Evolutionary conservation across 2,329 filamentous ascomycete genomes (phyloP), one percentile per base, ranked within the genome.

Genomic region (Penicillium sp.): DNA sequence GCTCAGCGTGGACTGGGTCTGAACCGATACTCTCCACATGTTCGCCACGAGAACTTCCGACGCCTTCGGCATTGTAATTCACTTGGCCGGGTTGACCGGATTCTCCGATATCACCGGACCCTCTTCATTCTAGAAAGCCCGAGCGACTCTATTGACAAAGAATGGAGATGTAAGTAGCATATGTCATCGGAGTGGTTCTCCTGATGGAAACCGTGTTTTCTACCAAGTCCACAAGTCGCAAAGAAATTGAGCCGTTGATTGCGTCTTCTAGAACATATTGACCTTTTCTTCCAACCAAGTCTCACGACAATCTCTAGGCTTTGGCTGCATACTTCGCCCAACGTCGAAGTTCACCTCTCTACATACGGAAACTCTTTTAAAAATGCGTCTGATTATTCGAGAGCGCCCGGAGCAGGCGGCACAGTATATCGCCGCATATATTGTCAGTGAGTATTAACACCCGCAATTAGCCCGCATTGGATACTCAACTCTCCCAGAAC

Each of bases 71-170:
- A 5, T 22, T 52, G 19, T 4, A 52, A 5, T 2, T 2, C 10
- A 38, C 14, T 37, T 52, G 25, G 11, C 49, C 49, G 49, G 35
- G 8, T 51, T 52, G 5, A 38, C 49, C 49, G 49, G 49, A 52
- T 38, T 52, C 49, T 1, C 49, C 49, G 49, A 37, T 38, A 52
- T 52, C 49, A 52, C 49, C 49, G 49, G 49, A 25, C 13, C 22
- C 35, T 52, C 30, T 52, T 11, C n/a, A 43, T 8, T 43, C 40
- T 42, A 22, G 19, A 25, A 5, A 22, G 19, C 8, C 40, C 40
- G 22, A 19, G 6, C 13, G 3, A 7, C n/a, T 25, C 7, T 22
- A 7, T 37, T 35, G n/a, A 37, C 14, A n/a, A 37, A 52, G 49
- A 14, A 52, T 37, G 30, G 30, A 52, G 28, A 28, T 6, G 4